These are phyloP conservation scores for Mortierella polycephala DNA, from an alignment of 371 early-diverging fungal genomes.

Conservation along the genomic window DNA sequence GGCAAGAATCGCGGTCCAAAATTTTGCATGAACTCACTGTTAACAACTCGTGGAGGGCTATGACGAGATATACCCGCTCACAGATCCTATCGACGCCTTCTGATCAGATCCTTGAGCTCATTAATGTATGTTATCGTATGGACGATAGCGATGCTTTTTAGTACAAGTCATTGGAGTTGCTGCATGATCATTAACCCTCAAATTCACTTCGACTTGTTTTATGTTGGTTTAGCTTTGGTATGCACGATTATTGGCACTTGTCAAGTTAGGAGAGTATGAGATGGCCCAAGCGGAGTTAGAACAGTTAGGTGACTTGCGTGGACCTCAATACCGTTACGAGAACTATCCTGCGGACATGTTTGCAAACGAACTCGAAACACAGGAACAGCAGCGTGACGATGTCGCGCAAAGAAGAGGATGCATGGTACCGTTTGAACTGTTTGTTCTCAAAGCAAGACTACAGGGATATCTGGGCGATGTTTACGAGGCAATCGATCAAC, in stretches of 20 bases:
- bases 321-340: conserved; percentile 60
- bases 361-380: conserved; percentile 13
- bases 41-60: conserved; percentile 69
- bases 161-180: too few relatives aligned
- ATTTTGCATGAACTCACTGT: conserved; percentile 56
- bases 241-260: conserved; percentile 62
- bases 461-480: conserved; percentile 64
- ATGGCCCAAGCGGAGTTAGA: conserved; percentile 72
- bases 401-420: conserved; percentile 35
- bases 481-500: conserved; percentile 60
- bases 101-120: conserved; percentile 35
- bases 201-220: neutral
- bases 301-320: conserved; percentile 64
- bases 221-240: conserved; percentile 62
- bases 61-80: conserved; percentile 66
- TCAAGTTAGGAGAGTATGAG: conserved; percentile 65
- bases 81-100: conserved; percentile 62
- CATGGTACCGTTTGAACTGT: conserved; percentile 67
- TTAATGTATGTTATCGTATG: conserved; percentile 28
- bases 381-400: conserved; percentile 9
- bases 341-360: conserved; percentile 50
- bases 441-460: conserved; percentile 62
- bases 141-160: neutral
- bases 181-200: neutral
- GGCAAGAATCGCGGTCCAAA: conserved; percentile 49